Conservation (phyloP, 1,284 basidiomycete species). For the Apiotrichum mycotoxinovorans region DNA sequence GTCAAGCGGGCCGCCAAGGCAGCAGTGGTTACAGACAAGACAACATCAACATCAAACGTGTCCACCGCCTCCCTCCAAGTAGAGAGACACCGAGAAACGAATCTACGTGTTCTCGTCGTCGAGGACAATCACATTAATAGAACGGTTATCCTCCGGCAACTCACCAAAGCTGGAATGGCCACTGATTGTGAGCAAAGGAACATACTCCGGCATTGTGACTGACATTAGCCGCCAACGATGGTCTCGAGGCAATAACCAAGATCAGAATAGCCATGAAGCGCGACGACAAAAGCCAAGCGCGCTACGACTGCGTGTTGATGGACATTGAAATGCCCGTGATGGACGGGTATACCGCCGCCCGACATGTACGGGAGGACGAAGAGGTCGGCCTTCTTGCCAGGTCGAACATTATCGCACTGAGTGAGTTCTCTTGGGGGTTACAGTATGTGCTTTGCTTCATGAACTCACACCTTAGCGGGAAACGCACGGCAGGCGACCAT, state of each 20-base stretch:
- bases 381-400: neutral
- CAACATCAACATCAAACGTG: no score
- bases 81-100: no score
- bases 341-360: conserved; percentile 21
- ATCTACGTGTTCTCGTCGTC: conserved; percentile 27
- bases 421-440: conserved; percentile 10
- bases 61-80: no score
- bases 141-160: conserved; percentile 22
- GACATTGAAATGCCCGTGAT: conserved; percentile 48
- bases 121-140: conserved; percentile 46
- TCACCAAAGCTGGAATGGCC: conserved; percentile 13
- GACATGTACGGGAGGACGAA: conserved; percentile 16
- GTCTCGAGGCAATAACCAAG: conserved; percentile 49
- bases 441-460: no score
- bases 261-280: conserved; percentile 24
- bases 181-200: conserved; percentile 1
- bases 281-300: no score
- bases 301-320: conserved; percentile 47
- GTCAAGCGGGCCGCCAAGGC: no score
- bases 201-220: conserved; percentile 27
- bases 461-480: conserved; percentile 31
- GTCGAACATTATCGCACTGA: conserved; percentile 15
- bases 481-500: conserved; percentile 11
- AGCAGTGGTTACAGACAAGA: neutral
- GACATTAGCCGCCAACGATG: conserved; percentile 24